Evolutionary conservation across 2,329 filamentous ascomycete genomes (phyloP).

Genomic region (Talaromyces sp.): DNA sequence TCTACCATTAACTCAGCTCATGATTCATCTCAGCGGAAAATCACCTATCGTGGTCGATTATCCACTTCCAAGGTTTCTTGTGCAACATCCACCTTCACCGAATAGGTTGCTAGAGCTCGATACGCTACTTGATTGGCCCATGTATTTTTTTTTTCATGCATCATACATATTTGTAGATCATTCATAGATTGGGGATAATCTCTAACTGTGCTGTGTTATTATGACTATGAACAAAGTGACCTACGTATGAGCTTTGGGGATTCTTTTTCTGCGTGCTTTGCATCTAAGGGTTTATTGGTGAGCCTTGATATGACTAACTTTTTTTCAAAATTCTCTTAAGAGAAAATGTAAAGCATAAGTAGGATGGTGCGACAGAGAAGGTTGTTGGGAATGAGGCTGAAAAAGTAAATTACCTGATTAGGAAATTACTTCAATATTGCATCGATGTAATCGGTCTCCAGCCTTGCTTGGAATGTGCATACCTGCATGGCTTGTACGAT

Average conservation of each 20-base stretch:
- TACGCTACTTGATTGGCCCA: neutral
- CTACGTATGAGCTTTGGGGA: too few relatives aligned
- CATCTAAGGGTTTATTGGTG: too few relatives aligned
- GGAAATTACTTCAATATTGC: neutral
- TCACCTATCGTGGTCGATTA: neutral
- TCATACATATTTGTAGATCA: neutral
- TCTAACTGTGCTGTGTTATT: neutral
- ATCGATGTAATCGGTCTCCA: neutral
- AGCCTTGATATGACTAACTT: neutral
- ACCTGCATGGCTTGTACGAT: neutral
- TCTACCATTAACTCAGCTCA: neutral
- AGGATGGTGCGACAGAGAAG: neutral
- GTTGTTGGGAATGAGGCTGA: neutral
- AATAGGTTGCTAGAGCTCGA: neutral
- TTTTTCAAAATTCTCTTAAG: neutral
- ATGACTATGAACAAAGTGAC: neutral
- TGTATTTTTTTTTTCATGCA: too few relatives aligned
- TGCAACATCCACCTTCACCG: neutral
- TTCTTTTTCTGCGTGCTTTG: too few relatives aligned
- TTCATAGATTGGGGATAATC: neutral
- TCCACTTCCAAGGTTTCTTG: neutral
- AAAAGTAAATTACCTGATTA: neutral
- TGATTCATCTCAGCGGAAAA: neutral
- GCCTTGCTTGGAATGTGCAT: slow-evolving; percentile 1
- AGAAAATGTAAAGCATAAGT: too few relatives aligned